phyloP scores from a whole-genome alignment of 2,329 filamentous ascomycete genomes.

The Talaromyces islandicus region DNA sequence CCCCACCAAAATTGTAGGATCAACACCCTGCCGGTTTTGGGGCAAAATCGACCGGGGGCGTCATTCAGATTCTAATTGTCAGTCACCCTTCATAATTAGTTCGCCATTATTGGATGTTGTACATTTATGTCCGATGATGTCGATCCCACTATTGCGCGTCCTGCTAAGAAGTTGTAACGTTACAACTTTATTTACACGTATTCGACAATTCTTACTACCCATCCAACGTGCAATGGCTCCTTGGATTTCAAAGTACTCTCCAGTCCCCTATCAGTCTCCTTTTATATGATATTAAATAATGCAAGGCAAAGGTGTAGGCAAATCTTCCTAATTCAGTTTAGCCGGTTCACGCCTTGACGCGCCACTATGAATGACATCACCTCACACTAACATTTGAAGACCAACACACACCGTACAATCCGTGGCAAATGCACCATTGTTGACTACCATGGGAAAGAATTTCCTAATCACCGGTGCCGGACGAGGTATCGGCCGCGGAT shows the following conservation, averaged over 20 bases:
- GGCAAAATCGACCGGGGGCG: background rate
- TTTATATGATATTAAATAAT: background rate
- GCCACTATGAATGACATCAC: background rate
- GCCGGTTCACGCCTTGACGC: background rate
- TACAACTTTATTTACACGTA: background rate
- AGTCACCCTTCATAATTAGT: too few species aligned
- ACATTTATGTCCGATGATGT: background rate
- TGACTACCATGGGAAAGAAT: slow-evolving; percentile 4
- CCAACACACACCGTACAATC: too few species aligned
- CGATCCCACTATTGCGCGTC: background rate
- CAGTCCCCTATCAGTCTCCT: background rate
- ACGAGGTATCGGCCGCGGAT: slow-evolving; percentile 7
- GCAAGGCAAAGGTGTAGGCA: background rate
- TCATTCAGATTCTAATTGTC: background rate
- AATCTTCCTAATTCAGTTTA: background rate
- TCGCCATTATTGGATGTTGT: too few species aligned
- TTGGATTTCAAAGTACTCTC: background rate
- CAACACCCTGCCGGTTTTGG: background rate
- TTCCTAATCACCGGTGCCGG: slow-evolving; percentile 10
- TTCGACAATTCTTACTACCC: background rate
- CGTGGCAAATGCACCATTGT: background rate
- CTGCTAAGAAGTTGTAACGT: background rate
- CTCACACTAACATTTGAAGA: background rate
- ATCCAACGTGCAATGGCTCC: background rate
- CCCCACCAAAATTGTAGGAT: background rate